Base-by-base conservation (phyloP, 2,329 filamentous ascomycete species). In the Metarhizium brunneum region DNA sequence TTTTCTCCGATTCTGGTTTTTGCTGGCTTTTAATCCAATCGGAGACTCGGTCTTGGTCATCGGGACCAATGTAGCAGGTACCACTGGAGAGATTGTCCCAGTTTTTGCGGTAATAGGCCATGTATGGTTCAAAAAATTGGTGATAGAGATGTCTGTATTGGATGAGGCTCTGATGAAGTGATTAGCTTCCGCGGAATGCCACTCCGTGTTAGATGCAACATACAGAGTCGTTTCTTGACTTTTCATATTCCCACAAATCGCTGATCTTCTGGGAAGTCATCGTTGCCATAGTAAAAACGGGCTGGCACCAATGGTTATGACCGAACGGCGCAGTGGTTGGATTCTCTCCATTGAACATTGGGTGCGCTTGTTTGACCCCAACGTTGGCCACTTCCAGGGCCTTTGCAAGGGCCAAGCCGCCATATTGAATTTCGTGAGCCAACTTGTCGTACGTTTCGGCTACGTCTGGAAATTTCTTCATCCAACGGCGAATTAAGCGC, bases 331-430 rank as follows among this genome's bases (percentile, higher is more conserved):
- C 63, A 10, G 76, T 78, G 42, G 69, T 74, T 4, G 77, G 77
- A 62, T 79, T 80, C 60, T 82, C 78, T 57, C 77, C 78, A 59
- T 82, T 80, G 61, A 82, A 73, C 74, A 81, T 77, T 18, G 80
- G 80, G 61, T 74, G 74, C 2, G 70, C 68, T 54, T 77, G 69
- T 47, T 68, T 69, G 30, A 82, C 66, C 52, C 70, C 69, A 51
- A 73, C 66, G 2, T 71, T 71, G 3, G 64, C 75, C 50, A 81
- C 73, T 38, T 73, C 67, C 43, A 80, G 62, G 4, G 75, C 76
- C 56, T 74, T 67, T n/a, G 73, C 73, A 36, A 83, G 67, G 58
- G 80, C 72, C 42, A 76, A 68, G 57, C 83, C 80, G 3, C 80
- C 80, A 59, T 76, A 82, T 63, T 76, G 79, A 55, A 76, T 71